These are phyloP conservation scores for Entamoeba invadens DNA, from an alignment of 208 protist species.

Conservation along the genomic window DNA sequence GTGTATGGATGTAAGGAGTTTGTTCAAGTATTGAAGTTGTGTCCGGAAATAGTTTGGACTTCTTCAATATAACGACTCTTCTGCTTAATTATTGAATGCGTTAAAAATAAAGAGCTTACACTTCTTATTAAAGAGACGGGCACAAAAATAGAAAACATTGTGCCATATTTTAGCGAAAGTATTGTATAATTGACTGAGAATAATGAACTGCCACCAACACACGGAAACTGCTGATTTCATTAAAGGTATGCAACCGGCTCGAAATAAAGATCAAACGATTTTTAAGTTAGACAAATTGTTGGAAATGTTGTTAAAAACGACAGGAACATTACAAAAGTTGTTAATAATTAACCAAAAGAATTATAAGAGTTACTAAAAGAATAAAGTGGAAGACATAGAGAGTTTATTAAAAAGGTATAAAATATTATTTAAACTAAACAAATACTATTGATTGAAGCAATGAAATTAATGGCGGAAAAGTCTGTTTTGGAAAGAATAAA, in stretches of 20 bases:
- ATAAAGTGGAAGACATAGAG: neutral
- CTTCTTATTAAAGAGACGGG: slow-evolving; percentile 94
- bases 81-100: neutral
- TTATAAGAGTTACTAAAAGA: neutral
- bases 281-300: slow-evolving; percentile 40
- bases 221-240: slow-evolving; percentile 96
- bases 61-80: neutral
- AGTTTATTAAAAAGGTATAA: neutral
- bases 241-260: slow-evolving; percentile 54
- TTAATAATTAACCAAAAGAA: neutral
- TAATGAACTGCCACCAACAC: slow-evolving; percentile 98
- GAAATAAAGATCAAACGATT: neutral
- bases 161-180: slow-evolving; percentile 60
- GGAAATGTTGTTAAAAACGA: neutral
- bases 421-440: slow-evolving; percentile 84
- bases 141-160: slow-evolving; percentile 88
- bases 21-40: neutral
- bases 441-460: slow-evolving; percentile 93
- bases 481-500: slow-evolving; percentile 99
- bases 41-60: slow-evolving; percentile 4
- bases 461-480: slow-evolving; percentile 91
- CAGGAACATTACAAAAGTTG: neutral
- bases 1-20: neutral
- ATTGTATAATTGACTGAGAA: slow-evolving; percentile 55
- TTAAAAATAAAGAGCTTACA: slow-evolving; percentile 60